phyloP scores from a whole-genome alignment of 148 eudicot genomes.

The Rhododendron mucronatum region DNA sequence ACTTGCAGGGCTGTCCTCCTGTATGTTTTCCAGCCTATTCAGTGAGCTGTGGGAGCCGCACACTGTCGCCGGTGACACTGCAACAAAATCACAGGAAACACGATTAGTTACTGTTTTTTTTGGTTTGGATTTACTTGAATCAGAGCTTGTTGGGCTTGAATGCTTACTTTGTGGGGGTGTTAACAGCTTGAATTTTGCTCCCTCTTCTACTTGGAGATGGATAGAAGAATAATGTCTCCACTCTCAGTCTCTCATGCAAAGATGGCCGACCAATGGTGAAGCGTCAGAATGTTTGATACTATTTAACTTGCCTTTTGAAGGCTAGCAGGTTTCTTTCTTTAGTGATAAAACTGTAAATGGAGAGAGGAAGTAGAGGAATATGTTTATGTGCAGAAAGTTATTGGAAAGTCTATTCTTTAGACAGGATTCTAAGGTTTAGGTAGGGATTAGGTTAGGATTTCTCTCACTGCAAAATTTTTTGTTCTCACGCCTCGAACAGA shows the following conservation, averaged over 20 bases:
- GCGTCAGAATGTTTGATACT: neutral
- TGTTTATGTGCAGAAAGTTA: neutral
- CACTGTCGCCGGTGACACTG: conserved; percentile 18
- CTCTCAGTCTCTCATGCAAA: conserved; percentile 1
- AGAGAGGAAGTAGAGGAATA: neutral
- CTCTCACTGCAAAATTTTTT: neutral
- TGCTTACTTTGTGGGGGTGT: neutral
- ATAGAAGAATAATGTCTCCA: neutral
- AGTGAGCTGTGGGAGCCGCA: conserved; percentile 14
- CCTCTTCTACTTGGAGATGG: neutral
- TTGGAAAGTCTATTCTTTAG: neutral
- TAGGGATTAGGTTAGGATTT: neutral
- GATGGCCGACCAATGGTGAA: neutral
- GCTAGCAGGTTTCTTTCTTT: neutral
- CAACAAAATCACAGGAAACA: conserved; percentile 2
- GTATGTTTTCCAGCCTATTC: conserved; percentile 61
- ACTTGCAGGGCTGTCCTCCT: conserved; percentile 47
- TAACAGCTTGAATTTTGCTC: neutral
- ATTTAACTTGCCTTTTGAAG: neutral
- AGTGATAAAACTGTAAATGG: neutral
- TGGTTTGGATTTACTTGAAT: neutral
- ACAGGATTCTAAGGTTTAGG: neutral
- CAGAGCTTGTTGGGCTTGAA: neutral
- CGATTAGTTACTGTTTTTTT: neutral
- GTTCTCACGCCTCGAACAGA: neutral